Percentiles rank a stretch among this genome's conserved stretches.
phyloP scores from a whole-genome alignment of 306 rosid genomes.

The Castanea mollissima region DNA sequence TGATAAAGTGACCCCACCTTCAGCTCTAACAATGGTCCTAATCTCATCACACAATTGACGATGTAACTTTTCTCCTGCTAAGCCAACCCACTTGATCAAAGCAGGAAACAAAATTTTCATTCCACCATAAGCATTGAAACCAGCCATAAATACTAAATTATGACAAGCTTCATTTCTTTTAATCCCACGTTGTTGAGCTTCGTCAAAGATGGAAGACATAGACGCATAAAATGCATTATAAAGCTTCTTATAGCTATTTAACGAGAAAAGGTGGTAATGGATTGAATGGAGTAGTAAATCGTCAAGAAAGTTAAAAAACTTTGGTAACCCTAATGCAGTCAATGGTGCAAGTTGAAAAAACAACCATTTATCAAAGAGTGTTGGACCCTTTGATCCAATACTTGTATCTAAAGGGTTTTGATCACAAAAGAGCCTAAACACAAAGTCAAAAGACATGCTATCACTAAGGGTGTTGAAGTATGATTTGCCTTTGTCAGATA shows the following conservation, averaged over 20 bases:
- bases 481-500: conserved; percentile 3
- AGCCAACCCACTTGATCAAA: conserved; percentile 63
- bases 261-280: conserved; percentile 46
- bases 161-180: conserved; percentile 65
- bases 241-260: conserved; percentile 48
- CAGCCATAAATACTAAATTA: conserved; percentile 55
- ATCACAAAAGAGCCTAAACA: conserved; percentile 43
- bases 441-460: conserved; percentile 40
- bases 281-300: conserved; percentile 47
- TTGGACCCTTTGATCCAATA: conserved; percentile 36
- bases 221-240: conserved; percentile 31
- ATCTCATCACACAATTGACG: conserved; percentile 46
- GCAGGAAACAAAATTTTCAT: conserved; percentile 51
- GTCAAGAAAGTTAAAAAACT: conserved; percentile 39
- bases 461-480: conserved; percentile 31
- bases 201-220: conserved; percentile 34
- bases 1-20: conserved; percentile 30
- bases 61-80: conserved; percentile 47
- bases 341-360: conserved; percentile 52
- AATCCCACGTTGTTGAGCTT: conserved; percentile 48
- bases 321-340: conserved; percentile 36
- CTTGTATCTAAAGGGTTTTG: conserved; percentile 21
- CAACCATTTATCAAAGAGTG: conserved; percentile 43
- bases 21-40: conserved; percentile 44
- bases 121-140: conserved; percentile 76